Conservation (phyloP, 108 stramenopile genomes). For the Schizochytrium sp. region DNA sequence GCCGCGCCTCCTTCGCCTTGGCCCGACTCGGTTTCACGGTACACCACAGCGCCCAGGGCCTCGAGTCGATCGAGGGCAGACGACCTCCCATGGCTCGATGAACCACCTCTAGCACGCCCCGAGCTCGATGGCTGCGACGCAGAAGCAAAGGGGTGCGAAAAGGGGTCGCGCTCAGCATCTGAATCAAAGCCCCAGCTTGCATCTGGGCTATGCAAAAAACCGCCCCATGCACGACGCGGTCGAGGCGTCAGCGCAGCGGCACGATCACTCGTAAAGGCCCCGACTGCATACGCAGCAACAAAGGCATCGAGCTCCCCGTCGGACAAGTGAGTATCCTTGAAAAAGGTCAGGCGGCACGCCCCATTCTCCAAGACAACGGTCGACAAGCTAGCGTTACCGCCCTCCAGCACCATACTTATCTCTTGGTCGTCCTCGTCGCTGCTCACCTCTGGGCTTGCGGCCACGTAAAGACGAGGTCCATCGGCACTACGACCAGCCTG, state of each 20-base stretch:
- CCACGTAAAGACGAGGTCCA: not conserved
- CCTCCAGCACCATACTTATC: not conserved
- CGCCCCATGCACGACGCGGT: not conserved
- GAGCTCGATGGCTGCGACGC: not conserved
- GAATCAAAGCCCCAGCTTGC: too few species aligned
- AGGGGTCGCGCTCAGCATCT: not conserved
- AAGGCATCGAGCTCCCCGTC: not conserved
- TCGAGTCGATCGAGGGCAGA: not conserved
- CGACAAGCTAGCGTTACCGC: not conserved
- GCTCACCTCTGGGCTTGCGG: not conserved
- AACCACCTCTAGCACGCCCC: not conserved
- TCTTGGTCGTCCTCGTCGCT: not conserved
- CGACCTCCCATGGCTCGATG: not conserved
- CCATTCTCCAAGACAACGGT: not conserved
- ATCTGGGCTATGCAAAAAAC: not conserved
- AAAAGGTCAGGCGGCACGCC: not conserved
- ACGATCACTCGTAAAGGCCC: not conserved
- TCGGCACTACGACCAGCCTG: too few species aligned
- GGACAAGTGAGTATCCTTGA: not conserved
- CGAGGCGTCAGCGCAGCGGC: not conserved
- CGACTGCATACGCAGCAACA: not conserved
- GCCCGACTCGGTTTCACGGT: not conserved
- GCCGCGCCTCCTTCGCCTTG: not conserved
- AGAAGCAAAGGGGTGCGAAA: not conserved
- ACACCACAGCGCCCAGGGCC: not conserved